Conservation (phyloP, 352 stramenopile genomes). For the Aphanomyces euteiches region DNA sequence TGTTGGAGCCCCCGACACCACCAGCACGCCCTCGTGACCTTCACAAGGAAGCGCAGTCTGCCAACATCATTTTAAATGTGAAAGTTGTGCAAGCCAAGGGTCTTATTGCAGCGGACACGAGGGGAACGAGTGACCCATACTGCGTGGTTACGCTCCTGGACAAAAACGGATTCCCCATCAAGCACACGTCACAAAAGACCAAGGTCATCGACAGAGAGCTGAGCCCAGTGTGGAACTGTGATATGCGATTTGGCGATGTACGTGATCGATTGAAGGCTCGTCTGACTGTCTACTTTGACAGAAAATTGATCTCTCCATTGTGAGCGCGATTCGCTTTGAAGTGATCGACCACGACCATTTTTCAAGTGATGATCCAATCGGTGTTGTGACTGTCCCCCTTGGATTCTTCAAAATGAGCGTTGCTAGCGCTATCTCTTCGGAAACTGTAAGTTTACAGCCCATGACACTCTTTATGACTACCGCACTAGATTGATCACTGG, state of each 20-base stretch:
- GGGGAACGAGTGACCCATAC: conserved; percentile 68
- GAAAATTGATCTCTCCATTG: conserved; percentile 41
- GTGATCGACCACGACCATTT: conserved; percentile 61
- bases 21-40: conserved; percentile 25
- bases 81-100: conserved; percentile 51
- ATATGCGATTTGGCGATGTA: conserved; percentile 30
- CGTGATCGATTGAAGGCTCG: conserved; percentile 36
- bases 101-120: conserved; percentile 52
- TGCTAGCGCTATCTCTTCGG: conserved; percentile 52
- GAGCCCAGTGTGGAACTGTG: conserved; percentile 52
- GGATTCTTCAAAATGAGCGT: conserved; percentile 61
- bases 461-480: not conserved
- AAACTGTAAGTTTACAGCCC: conserved; percentile 32
- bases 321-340: conserved; percentile 60
- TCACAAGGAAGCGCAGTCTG: conserved; percentile 25
- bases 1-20: conserved; percentile 26
- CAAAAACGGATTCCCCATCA: conserved; percentile 53
- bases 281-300: conserved; percentile 37
- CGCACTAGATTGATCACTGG: conserved; percentile 47
- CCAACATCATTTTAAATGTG: conserved; percentile 45
- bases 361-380: conserved; percentile 48
- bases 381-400: conserved; percentile 53
- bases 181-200: conserved; percentile 55
- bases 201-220: conserved; percentile 47
- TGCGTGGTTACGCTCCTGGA: conserved; percentile 59